Conservation (phyloP, 257 asterid genomes). For the Echites panduratus region DNA sequence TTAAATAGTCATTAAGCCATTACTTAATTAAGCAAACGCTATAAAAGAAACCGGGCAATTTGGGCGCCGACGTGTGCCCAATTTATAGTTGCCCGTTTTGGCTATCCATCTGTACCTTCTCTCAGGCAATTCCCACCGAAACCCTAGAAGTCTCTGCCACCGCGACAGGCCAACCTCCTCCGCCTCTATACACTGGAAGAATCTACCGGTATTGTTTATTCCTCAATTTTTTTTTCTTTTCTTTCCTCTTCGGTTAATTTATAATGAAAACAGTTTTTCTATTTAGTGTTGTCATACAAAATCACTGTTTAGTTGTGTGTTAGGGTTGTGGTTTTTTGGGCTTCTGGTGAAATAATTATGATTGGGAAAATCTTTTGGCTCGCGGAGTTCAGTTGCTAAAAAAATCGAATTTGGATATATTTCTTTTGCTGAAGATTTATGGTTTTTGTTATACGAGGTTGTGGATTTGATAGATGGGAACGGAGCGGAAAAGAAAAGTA, state of each 20-base stretch:
- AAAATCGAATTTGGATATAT: neutral
- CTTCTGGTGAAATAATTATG: neutral
- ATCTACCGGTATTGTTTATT: neutral
- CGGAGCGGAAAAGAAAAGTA: constrained; percentile 96
- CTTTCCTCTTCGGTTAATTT: neutral
- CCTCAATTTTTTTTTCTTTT: no score
- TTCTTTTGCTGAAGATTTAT: neutral
- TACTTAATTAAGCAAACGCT: neutral
- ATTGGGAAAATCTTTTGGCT: neutral
- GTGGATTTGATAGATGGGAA: constrained; percentile 43
- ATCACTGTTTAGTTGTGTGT: neutral
- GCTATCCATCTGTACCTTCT: neutral
- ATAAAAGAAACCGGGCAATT: neutral
- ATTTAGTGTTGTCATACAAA: neutral
- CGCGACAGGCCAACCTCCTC: neutral
- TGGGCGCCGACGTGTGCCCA: constrained; percentile 1
- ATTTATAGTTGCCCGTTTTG: neutral
- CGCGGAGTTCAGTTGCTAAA: neutral
- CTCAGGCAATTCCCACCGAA: neutral
- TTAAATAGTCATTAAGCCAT: no score
- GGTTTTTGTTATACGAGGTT: neutral
- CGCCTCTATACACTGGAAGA: neutral
- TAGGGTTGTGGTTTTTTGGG: neutral
- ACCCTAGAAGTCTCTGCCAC: constrained; percentile 5
- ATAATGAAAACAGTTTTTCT: neutral